Base-by-base conservation (phyloP, 106 monocot species). In the Vanilla planifolia region DNA sequence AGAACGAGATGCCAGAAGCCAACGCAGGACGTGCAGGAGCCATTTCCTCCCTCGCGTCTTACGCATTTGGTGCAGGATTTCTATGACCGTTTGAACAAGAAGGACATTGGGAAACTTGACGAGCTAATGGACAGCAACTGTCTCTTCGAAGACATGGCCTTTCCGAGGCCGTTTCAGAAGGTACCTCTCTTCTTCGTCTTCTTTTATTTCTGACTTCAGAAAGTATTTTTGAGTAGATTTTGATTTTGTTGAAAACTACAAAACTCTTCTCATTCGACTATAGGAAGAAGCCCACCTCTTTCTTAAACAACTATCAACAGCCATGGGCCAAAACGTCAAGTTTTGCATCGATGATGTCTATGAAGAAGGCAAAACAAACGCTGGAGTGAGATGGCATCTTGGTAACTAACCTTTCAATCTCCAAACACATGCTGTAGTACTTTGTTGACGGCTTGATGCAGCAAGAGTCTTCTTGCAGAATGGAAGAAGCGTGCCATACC, bases 401-500 rank as follows among this genome's bases (percentile, higher is more conserved):
- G 80, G 85, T 85, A 77, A 76, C 26, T 34, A 43, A 4, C n/a
- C n/a, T 13, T 17, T 50, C 48, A n/a, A 53, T 14, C 29, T 53
- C 45, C 17, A 15, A 45, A 1, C 16, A 2, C 0, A 2, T 15
- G n/a, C 0, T 20, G n/a, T n/a, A n/a, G n/a, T n/a, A n/a, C n/a
- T n/a, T n/a, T n/a, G n/a, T n/a, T n/a, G n/a, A n/a, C 17, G 0
- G 4, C n/a, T 13, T 17, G 0, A 45, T 45, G 10, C 7, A 40
- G 14, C 14, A 2, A 40, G 7, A 9, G 7, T 40, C 14, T 7
- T 9, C 40, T 19, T 81, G 60, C 70, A 86, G 86, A 86, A 60
- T 91, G 91, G 90, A 67, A 77, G 13, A 23, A 64, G 0, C 22
- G 64, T n/a, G 35, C 10, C 25, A 79, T 86, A 8, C 90, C 90